These are phyloP conservation scores for Fragaria nilgerrensis DNA, from an alignment of 306 rosid species.

Conservation along the genomic window DNA sequence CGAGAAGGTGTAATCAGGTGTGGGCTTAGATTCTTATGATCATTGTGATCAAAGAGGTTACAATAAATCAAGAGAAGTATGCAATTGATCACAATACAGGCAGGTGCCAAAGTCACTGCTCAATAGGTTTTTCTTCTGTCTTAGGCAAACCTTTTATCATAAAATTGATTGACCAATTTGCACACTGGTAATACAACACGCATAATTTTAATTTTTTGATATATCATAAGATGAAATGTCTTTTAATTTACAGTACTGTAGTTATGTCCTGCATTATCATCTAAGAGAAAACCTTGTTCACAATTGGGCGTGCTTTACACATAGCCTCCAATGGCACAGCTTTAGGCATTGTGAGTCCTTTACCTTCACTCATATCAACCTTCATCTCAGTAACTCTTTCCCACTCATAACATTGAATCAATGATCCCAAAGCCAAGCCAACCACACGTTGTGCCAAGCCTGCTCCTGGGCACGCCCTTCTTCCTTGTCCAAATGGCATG, in stretches of 20 bases:
- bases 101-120: not conserved
- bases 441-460: conserved; percentile 42
- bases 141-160: not conserved
- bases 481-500: conserved; percentile 52
- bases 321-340: conserved; percentile 45
- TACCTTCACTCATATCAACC: conserved; percentile 44
- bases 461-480: conserved; percentile 51
- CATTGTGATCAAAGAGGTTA: not conserved
- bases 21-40: not conserved
- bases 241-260: not conserved
- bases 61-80: not conserved
- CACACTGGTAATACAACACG: not conserved
- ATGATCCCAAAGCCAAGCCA: conserved; percentile 35
- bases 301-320: conserved; percentile 39
- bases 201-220: not conserved
- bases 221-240: not conserved
- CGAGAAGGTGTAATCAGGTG: conserved; percentile 6
- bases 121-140: not conserved
- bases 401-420: conserved; percentile 72
- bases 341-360: conserved; percentile 40
- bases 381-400: conserved; percentile 24
- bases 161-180: not conserved
- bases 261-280: not conserved
- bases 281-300: not conserved
- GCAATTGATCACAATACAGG: not conserved